These are phyloP conservation scores for Mycena galopus DNA, from an alignment of 768 basidiomycete species.

Conservation along the genomic window DNA sequence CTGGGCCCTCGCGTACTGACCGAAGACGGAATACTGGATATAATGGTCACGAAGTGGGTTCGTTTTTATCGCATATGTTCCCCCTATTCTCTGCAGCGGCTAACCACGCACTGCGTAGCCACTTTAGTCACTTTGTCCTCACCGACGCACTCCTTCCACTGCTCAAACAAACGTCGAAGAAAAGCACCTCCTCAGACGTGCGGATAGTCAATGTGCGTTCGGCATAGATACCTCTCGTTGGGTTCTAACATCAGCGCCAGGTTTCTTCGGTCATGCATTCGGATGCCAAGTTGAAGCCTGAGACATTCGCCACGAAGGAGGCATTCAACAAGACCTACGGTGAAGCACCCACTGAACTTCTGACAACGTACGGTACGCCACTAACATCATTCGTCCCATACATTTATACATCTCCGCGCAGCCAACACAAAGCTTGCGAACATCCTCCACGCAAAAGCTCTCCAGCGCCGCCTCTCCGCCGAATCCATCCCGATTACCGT, in stretches of 20 bases:
- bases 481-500: constrained; percentile 43
- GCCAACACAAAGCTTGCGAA: constrained; percentile 38
- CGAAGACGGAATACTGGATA: constrained; percentile 27
- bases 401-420: too few relatives aligned
- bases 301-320: constrained; percentile 31
- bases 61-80: not conserved
- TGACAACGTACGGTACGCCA: too few relatives aligned
- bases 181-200: constrained; percentile 62
- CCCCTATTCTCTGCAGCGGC: not conserved
- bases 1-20: constrained; percentile 20
- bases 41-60: constrained; percentile 41
- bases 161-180: constrained; percentile 56
- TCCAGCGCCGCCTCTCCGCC: constrained; percentile 53
- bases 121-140: constrained; percentile 61
- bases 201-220: constrained; percentile 63
- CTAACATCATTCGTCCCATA: too few relatives aligned
- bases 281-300: not conserved
- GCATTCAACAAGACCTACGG: constrained; percentile 34
- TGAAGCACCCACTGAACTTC: too few relatives aligned
- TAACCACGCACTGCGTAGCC: constrained; percentile 45
- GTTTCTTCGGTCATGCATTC: constrained; percentile 32
- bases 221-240: too few relatives aligned
- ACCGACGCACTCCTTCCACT: constrained; percentile 64
- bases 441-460: constrained; percentile 50
- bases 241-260: too few relatives aligned